Conservation (phyloP, 1,139 yeast species). For the Lodderomyces parapsilosis region DNA sequence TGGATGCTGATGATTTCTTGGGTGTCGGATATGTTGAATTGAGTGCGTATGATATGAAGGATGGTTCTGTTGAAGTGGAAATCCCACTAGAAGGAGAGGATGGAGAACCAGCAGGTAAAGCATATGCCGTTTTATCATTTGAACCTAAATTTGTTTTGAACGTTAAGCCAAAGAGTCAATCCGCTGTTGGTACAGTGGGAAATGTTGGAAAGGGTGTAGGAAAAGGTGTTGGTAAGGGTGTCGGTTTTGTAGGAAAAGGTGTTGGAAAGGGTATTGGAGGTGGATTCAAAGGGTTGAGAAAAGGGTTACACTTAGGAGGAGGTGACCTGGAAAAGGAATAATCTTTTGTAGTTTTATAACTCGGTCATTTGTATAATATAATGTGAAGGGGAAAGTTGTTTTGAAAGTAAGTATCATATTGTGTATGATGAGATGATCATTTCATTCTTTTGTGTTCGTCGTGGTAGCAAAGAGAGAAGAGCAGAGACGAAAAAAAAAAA, state of each 20-base stretch:
- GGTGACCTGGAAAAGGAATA: not conserved
- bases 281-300: constrained; percentile 37
- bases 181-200: constrained; percentile 39
- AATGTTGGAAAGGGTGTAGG: constrained; percentile 24
- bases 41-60: constrained; percentile 57
- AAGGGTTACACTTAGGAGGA: constrained; percentile 20
- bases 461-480: not conserved
- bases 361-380: not conserved
- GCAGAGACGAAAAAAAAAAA: not conserved
- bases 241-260: constrained; percentile 40
- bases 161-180: constrained; percentile 36
- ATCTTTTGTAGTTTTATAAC: not conserved
- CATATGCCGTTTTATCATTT: constrained; percentile 60
- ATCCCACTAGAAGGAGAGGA: constrained; percentile 57
- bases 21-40: constrained; percentile 67
- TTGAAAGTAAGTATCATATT: not conserved
- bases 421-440: not conserved
- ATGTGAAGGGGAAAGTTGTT: not conserved
- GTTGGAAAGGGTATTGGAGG: constrained; percentile 36
- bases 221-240: constrained; percentile 46
- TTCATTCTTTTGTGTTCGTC: not conserved
- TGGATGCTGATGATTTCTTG: constrained; percentile 78
- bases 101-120: constrained; percentile 61
- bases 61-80: constrained; percentile 47
- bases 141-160: constrained; percentile 66